Conservation (phyloP, 805 yeast species). For the Pichia scutulata region DNA sequence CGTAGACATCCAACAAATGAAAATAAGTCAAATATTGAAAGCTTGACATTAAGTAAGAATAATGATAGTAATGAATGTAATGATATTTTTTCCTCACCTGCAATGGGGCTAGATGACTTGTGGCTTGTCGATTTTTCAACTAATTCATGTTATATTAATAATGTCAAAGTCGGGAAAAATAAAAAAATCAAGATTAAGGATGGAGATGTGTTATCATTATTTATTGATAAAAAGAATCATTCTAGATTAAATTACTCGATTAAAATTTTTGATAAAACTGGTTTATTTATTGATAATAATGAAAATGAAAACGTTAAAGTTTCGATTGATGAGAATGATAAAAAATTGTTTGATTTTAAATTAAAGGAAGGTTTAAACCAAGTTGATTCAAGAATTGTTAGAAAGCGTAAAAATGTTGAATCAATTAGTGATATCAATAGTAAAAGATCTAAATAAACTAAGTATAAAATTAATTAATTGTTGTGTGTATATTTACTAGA, state of each 20-base stretch:
- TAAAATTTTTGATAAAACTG: conserved; percentile 51
- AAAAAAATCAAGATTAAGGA: conserved; percentile 52
- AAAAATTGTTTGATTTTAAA: conserved; percentile 1
- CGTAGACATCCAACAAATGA: conserved; percentile 49
- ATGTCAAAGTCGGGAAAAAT: conserved; percentile 49
- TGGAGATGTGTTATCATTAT: conserved; percentile 60
- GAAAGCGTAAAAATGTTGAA: conserved; percentile 6
- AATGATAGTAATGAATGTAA: not conserved
- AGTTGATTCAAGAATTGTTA: not conserved
- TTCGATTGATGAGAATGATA: conserved; percentile 5
- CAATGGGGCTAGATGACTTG: conserved; percentile 59
- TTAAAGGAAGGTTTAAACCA: conserved; percentile 6
- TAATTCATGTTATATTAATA: conserved; percentile 70
- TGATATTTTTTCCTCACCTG: conserved; percentile 56
- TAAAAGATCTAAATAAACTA: not conserved
- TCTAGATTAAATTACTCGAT: conserved; percentile 50
- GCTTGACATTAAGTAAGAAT: conserved; percentile 21
- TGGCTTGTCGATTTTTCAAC: conserved; percentile 79
- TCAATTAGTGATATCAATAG: not conserved
- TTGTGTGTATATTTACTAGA: not conserved
- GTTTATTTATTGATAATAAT: conserved; percentile 39
- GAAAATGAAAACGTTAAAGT: conserved; percentile 1
- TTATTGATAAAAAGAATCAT: conserved; percentile 48
- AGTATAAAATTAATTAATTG: not conserved
- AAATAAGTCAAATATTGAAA: conserved; percentile 5